phyloP scores from a whole-genome alignment of 305 asterid genomes.

The Vinca major region DNA sequence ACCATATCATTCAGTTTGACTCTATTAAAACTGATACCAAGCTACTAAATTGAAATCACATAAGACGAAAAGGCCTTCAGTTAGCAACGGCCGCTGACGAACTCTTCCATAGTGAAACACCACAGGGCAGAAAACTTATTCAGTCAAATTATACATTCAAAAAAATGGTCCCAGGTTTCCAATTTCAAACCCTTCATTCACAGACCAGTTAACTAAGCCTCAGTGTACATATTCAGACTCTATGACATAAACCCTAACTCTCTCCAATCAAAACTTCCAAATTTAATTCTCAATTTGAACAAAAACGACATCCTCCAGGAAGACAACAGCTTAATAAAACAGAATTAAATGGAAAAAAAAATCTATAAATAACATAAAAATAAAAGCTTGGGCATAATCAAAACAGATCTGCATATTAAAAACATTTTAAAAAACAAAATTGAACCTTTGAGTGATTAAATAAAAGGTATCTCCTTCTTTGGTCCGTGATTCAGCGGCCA shows the following conservation, averaged over 20 bases:
- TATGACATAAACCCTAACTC: constrained; percentile 35
- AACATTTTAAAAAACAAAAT: too few species aligned
- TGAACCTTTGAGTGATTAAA: constrained; percentile 73
- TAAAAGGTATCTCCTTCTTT: constrained; percentile 75
- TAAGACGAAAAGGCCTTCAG: not conserved
- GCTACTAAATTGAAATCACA: not conserved
- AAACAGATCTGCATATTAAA: constrained; percentile 22
- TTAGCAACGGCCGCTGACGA: not conserved
- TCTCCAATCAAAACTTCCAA: too few species aligned
- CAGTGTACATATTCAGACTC: not conserved
- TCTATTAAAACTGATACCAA: not conserved
- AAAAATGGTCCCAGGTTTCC: not conserved
- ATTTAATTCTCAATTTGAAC: not conserved
- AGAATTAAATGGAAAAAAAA: not conserved
- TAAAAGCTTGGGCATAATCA: not conserved
- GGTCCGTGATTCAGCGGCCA: constrained; percentile 68
- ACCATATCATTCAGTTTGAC: not conserved
- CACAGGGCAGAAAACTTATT: not conserved
- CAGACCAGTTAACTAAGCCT: not conserved
- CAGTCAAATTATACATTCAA: too few species aligned
- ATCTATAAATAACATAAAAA: too few species aligned
- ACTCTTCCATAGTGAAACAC: not conserved
- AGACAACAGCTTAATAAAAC: constrained; percentile 3
- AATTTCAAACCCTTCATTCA: constrained; percentile 8
- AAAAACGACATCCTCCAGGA: constrained; percentile 1